Evolutionary conservation across 2,329 filamentous ascomycete genomes (phyloP), one percentile per base, ranked within the genome.

Genomic region (Dactylellina haptotyla): DNA sequence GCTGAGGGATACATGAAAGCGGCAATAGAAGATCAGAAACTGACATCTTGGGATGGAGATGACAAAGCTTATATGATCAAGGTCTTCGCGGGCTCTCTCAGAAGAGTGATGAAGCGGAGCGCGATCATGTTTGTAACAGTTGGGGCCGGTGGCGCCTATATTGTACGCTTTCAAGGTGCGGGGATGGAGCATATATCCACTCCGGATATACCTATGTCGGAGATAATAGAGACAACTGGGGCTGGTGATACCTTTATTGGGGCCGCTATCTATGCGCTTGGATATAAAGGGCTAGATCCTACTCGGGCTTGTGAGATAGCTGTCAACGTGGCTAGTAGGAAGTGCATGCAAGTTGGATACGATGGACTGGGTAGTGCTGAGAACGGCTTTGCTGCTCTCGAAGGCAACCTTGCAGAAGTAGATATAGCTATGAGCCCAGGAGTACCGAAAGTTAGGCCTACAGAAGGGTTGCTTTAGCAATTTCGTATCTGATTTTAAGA

Each of bases 171-270:
- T 12, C 20, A 28, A 2, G 46, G 46, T 3, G 18, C 23, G 2
- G 12, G 34, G 5, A 54, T 61, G 2, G 54, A 73, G 25, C 61
- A 66, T 50, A 23, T 73, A 20, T 48, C 69, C 9, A 45, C 69
- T 14, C 69, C 69, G 12, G 56, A 41, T 14, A 59, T 73, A 32
- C 37, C 54, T n/a, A 10, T 61, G 3, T 50, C 61, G 8, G 69
- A 62, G 10, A 56, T 76, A 10, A 18, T 77, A 16, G 76, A 76
- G 43, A 77, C 76, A 26, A 75, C 75, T 1, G 76, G 76, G 1
- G 76, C 76, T 16, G 76, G 76, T 1, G 76, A 77, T 62, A 76
- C 75, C 2, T 77, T 76, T 72, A 75, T 76, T 23, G 76, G 56
- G 16, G 76, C 67, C 4, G 74, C 70, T 12, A 70, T 77, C 9